phyloP scores from a whole-genome alignment of 2,329 filamentous ascomycete species.

The Claviceps capensis region DNA sequence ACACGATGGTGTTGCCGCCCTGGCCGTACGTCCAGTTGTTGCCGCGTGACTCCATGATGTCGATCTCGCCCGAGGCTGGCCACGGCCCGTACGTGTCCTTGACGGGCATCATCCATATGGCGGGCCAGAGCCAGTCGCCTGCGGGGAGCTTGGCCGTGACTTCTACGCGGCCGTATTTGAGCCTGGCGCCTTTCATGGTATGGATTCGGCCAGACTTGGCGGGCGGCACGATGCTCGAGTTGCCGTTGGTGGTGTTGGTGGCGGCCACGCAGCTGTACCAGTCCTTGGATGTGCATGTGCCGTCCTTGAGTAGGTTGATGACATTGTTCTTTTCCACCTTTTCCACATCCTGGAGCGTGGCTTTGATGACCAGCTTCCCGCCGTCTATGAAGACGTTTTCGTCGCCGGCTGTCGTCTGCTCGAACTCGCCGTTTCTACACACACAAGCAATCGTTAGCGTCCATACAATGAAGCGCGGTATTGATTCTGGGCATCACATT shows the following conservation, averaged over 20 bases:
- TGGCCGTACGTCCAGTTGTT: conserved; percentile 67
- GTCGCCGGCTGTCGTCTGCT: conserved; percentile 55
- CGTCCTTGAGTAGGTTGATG: conserved; percentile 53
- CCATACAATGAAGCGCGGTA: not conserved
- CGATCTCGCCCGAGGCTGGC: conserved; percentile 73
- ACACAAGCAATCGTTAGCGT: not conserved
- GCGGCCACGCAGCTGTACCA: conserved; percentile 47
- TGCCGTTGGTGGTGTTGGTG: conserved; percentile 58
- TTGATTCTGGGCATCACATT: too few species aligned
- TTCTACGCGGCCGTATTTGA: conserved; percentile 73
- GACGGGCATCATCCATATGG: conserved; percentile 58
- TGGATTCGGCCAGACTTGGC: conserved; percentile 67
- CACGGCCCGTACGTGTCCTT: conserved; percentile 60
- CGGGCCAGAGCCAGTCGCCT: conserved; percentile 25
- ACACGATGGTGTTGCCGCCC: conserved; percentile 70
- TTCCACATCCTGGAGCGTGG: conserved; percentile 57
- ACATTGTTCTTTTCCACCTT: conserved; percentile 52
- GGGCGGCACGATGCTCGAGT: conserved; percentile 64
- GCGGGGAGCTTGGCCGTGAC: conserved; percentile 62
- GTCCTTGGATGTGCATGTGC: conserved; percentile 50
- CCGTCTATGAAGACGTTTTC: conserved; percentile 64
- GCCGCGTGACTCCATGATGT: conserved; percentile 67
- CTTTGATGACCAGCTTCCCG: conserved; percentile 59
- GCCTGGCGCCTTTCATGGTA: conserved; percentile 53
- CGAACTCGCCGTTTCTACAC: conserved; percentile 64